phyloP scores from a whole-genome alignment of 495 filamentous ascomycete species.

The Podospora pseudopauciseta region DNA sequence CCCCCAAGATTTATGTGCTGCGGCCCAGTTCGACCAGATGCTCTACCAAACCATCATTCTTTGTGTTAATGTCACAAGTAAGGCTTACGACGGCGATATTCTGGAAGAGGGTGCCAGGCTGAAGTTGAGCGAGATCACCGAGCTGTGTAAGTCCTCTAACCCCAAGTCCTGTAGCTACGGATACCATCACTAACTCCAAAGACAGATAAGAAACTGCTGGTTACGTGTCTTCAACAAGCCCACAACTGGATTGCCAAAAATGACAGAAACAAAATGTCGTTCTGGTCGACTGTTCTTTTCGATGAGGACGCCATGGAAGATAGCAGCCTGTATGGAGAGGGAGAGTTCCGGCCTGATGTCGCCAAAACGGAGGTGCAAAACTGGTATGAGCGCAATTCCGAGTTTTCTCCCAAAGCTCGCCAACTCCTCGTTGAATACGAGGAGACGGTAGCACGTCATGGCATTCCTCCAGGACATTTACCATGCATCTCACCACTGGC shows the following conservation, averaged over 20 bases:
- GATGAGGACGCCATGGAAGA: conserved; percentile 55
- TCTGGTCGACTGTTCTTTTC: conserved; percentile 81
- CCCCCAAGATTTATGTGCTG: conserved; percentile 81
- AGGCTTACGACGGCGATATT: conserved; percentile 84
- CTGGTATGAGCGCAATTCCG: conserved; percentile 53
- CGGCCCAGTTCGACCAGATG: conserved; percentile 72
- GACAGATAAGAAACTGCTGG: conserved; percentile 79
- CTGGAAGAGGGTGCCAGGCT: conserved; percentile 57
- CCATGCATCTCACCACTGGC: conserved; percentile 35
- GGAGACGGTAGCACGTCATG: conserved; percentile 24
- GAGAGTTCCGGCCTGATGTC: conserved; percentile 41
- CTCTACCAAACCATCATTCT: conserved; percentile 79
- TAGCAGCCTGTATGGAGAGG: conserved; percentile 38
- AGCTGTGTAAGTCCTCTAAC: conserved; percentile 43
- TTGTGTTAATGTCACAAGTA: conserved; percentile 81
- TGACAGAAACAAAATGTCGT: conserved; percentile 82
- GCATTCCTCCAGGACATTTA: conserved; percentile 35
- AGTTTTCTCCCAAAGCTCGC: conserved; percentile 42
- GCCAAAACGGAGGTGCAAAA: conserved; percentile 43
- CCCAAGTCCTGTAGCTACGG: not conserved
- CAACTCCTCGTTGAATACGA: conserved; percentile 40
- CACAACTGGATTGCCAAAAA: conserved; percentile 92
- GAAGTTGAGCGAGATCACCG: conserved; percentile 52
- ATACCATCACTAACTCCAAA: conserved; percentile 19
- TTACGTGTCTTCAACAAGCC: conserved; percentile 83